A percentile compares a stretch with the other conserved stretches of the same genome.
Evolutionary conservation across 75 land plant genomes (phyloP).

Genomic region (Picea glauca): DNA sequence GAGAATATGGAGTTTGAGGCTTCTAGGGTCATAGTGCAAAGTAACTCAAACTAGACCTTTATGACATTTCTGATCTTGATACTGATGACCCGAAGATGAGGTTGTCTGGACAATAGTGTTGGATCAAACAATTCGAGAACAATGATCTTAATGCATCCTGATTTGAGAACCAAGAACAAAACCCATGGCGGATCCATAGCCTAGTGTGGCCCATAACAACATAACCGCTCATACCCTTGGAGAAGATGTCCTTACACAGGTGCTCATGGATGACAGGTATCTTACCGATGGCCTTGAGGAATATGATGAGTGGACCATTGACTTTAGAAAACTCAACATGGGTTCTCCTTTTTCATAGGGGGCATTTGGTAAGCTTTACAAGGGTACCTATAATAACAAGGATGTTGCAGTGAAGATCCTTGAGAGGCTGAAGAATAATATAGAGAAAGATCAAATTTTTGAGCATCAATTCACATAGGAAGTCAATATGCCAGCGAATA

Average conservation of each 20-base stretch:
- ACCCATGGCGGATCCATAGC: slow-evolving; percentile 16
- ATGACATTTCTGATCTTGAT: no score
- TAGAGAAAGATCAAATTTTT: slow-evolving; percentile 55
- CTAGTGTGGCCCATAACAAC: slow-evolving; percentile 41
- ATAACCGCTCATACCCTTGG: slow-evolving; percentile 34
- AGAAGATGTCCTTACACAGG: slow-evolving; percentile 55
- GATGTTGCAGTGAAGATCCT: slow-evolving; percentile 80
- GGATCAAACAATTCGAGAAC: slow-evolving; percentile 58
- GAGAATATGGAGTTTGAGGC: no score
- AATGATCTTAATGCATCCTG: slow-evolving; percentile 49
- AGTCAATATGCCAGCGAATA: slow-evolving; percentile 68
- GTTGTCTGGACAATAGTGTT: slow-evolving; percentile 62
- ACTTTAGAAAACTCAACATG: slow-evolving; percentile 65
- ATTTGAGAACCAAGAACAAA: slow-evolving; percentile 23
- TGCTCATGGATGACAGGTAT: slow-evolving; percentile 57
- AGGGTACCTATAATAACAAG: slow-evolving; percentile 69
- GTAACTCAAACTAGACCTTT: no score
- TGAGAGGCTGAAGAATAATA: slow-evolving; percentile 66
- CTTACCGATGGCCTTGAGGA: slow-evolving; percentile 60
- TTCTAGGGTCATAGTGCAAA: no score
- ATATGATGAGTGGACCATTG: slow-evolving; percentile 70
- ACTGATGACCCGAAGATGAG: no score
- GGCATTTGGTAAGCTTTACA: slow-evolving; percentile 69
- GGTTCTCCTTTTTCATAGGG: slow-evolving; percentile 65
- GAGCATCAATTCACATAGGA: slow-evolving; percentile 79